Evolutionary conservation across 139 green algal species (phyloP).

Genomic region (Chlorella sp.): DNA sequence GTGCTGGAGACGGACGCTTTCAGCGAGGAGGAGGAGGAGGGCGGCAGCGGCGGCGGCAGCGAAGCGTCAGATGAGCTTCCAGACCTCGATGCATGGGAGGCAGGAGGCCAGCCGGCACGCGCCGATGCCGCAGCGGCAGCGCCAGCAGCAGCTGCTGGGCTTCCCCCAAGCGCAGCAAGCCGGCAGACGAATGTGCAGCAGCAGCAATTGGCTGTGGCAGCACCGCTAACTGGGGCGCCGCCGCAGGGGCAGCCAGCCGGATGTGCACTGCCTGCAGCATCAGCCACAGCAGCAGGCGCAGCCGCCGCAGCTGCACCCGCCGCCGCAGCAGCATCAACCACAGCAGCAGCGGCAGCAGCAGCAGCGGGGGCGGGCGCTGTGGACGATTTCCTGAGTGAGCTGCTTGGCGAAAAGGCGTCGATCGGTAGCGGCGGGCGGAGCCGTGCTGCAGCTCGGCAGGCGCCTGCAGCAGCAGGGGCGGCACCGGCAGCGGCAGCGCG

Average conservation of each 20-base stretch:
- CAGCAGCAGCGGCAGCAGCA: not conserved
- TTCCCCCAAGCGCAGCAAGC: not conserved
- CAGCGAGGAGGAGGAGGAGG: not conserved
- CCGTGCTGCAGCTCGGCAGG: not conserved
- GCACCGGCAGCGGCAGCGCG: not conserved
- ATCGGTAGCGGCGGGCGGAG: not conserved
- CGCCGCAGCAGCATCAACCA: not conserved
- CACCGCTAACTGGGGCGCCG: not conserved
- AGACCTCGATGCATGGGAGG: not conserved
- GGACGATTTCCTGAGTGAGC: slow-evolving; percentile 4
- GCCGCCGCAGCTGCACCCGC: not conserved
- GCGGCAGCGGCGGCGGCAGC: not conserved
- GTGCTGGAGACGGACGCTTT: slow-evolving; percentile 34
- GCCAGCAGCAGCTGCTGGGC: not conserved
- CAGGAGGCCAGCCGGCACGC: not conserved
- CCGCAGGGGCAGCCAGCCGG: not conserved
- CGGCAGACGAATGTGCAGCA: not conserved
- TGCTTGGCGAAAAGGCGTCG: slow-evolving; percentile 2
- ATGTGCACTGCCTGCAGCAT: not conserved
- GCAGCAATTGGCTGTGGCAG: not conserved
- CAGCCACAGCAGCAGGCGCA: not conserved
- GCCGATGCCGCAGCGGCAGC: not conserved
- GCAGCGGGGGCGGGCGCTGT: not conserved
- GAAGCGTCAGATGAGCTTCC: slow-evolving; percentile 1
- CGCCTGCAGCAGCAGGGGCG: not conserved